A percentile compares a stretch with the other conserved stretches of the same genome.
Evolutionary conservation across 179 eudicot genomes (phyloP).

Genomic region (Silene vulgaris): DNA sequence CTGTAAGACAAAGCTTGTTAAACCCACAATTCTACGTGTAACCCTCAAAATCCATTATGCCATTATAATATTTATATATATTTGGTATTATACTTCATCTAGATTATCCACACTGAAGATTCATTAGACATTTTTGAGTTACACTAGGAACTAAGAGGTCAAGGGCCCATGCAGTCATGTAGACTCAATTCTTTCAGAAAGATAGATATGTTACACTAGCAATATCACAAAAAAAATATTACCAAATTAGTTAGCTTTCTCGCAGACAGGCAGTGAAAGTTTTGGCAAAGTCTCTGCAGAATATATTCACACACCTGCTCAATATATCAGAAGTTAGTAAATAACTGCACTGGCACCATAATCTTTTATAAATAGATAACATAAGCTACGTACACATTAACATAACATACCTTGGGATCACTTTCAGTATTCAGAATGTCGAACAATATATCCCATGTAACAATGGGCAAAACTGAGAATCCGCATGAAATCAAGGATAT

Average conservation of each 20-base stretch:
- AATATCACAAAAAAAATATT: conserved; percentile 19
- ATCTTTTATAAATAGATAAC: not conserved
- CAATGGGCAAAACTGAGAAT: conserved; percentile 60
- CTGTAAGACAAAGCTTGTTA: conserved; percentile 35
- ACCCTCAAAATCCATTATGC: not conserved
- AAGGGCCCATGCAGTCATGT: not conserved
- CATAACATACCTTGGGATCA: conserved; percentile 46
- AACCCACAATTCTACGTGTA: not conserved
- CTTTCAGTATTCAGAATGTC: conserved; percentile 56
- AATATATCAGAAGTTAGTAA: not conserved
- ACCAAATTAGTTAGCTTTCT: conserved; percentile 62
- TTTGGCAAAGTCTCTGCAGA: conserved; percentile 58
- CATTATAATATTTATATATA: not conserved
- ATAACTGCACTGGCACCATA: conserved; percentile 3
- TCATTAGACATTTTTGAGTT: not conserved
- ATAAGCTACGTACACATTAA: conserved; percentile 12
- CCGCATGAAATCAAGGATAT: conserved; percentile 55
- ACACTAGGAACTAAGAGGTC: not conserved
- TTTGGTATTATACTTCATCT: not conserved
- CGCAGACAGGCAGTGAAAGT: conserved; percentile 64
- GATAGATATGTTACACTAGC: not conserved
- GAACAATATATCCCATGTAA: conserved; percentile 78
- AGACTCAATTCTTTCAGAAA: conserved; percentile 1
- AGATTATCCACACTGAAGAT: not conserved
- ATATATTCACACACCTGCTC: conserved; percentile 50